Evolutionary conservation across 768 basidiomycete genomes (phyloP), one percentile per base, ranked within the genome.

Genomic region (Cystoderma amianthinum): DNA sequence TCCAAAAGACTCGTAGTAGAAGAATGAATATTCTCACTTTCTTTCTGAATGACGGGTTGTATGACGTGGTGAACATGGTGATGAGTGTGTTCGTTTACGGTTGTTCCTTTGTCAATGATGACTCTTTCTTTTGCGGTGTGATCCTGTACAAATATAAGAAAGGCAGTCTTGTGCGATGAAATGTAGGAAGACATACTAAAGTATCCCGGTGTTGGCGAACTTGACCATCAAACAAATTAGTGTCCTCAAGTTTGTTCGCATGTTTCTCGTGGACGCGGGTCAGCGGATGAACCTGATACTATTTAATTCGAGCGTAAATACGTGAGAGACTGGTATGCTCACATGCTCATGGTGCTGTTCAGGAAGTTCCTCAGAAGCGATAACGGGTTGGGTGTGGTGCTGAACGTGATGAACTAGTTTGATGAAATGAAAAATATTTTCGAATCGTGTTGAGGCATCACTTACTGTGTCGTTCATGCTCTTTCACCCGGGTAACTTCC

Each of bases 21-120:
- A n/a, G 2, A 19, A 33, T 3, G 10, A n/a, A n/a, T n/a, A 4
- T 5, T 51, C 62, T 17, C 41, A 65, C 65, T 60, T 38, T 65
- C 58, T 62, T 65, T 64, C 49, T 65, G 54, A 32, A 66, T 61
- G 17, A 67, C 48, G 13, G 64, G 63, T 39, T 67, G 64, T 13
- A 65, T 58, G 20, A 65, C 48, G 22, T 67, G 63, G 34, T 65
- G 60, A 20, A 63, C 52, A 42, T 67, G 65, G 33, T 65, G 63
- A 22, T 64, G 59, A 13, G 57, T 43, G 5, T 51, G 47, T 39
- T 65, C 63, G 2, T 54, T 58, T 13, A 64, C 45, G 1, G 43
- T 51, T n/a, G 44, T 56, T 3, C 62, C 65, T 40, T 61, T 58
- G 48, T 65, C 65, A 36, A 63, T 45, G 32, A 61, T 38, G 13